phyloP scores from a whole-genome alignment of 495 filamentous ascomycete genomes.

The Podospora pseudoanserina region DNA sequence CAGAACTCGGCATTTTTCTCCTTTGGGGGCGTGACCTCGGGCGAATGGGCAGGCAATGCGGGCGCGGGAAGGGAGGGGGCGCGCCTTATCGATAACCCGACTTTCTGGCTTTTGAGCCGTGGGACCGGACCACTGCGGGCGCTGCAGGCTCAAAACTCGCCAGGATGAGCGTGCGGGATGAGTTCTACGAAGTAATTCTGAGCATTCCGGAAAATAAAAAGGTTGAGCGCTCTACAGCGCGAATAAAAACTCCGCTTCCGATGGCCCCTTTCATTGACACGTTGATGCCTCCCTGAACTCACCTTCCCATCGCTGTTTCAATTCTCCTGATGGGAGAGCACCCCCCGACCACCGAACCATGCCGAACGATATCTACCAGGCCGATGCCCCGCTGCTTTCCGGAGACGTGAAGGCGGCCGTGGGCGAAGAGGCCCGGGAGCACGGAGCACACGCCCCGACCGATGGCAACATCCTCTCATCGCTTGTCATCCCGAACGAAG shows the following conservation, averaged over 20 bases:
- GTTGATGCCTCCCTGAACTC: constrained; percentile 25
- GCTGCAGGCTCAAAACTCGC: constrained; percentile 16
- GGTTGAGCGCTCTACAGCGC: constrained; percentile 14
- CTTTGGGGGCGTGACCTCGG: constrained; percentile 16
- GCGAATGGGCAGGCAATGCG: constrained; percentile 15
- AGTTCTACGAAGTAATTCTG: constrained; percentile 42
- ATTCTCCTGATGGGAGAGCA: constrained; percentile 1
- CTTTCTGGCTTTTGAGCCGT: constrained; percentile 11
- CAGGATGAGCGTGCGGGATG: constrained; percentile 26
- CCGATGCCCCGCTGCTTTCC: constrained; percentile 23
- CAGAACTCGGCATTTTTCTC: constrained; percentile 1
- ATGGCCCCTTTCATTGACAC: constrained; percentile 17
- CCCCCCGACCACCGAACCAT: constrained; percentile 17
- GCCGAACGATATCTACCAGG: constrained; percentile 31
- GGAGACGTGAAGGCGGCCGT: background rate
- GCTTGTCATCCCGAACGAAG: background rate
- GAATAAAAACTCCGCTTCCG: constrained; percentile 22
- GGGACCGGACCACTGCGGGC: constrained; percentile 8
- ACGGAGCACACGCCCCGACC: background rate
- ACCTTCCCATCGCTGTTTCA: constrained; percentile 4
- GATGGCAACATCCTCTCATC: background rate
- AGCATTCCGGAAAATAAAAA: constrained; percentile 32
- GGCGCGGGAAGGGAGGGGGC: background rate
- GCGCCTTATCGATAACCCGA: constrained; percentile 26
- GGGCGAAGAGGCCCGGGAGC: constrained; percentile 12